Evolutionary conservation across 495 filamentous ascomycete genomes (phyloP), one percentile per base, ranked within the genome.

Genomic region (Chlorociboria aeruginascens): DNA sequence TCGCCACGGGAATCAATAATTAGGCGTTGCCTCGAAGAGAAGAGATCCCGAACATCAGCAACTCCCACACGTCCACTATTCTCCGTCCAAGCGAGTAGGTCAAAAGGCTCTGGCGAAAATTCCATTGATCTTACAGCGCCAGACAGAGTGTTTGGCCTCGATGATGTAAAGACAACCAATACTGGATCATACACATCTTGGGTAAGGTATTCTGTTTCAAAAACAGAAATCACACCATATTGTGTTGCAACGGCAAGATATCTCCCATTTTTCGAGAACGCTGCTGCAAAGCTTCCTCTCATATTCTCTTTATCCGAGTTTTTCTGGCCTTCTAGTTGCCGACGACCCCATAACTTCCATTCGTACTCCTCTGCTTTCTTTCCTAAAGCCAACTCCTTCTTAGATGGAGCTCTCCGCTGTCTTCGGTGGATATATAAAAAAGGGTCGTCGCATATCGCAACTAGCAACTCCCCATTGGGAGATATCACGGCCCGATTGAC

Each of bases 401-500:
- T 25, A 10, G 11, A n/a, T 8, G 10, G 31, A 4, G 34, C 8
- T 49, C 36, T 57, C 51, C 55, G 36, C 66, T 62, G 53, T 17
- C 74, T 66, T 45, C 77, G 64, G 61, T 92, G 89, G 48, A 97
- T 81, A 61, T 92, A 95, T 2, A 86, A 81, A 49, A 73, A 81
- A 3, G 82, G 78, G 56, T 86, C 78, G 55, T 98, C 93, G 17
- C 89, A 86, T 34, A 97, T 83, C 8, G 87, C 85, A 3, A 89
- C 70, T 6, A 97, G 73, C 13, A 93, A 63, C 35, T 69, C 72
- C 0, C 88, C 89, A 54, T 96, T 85, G 0, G 92, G 92, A 28
- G 89, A 95, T 37, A 98, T 80, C 14, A 88, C 79, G 6, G 89
- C 85, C 62, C 92, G 89, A 62, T 98, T 98, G 67, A 95, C 90